Conservation (phyloP, 2,329 filamentous ascomycete genomes). For the Lecanicillium sp. region DNA sequence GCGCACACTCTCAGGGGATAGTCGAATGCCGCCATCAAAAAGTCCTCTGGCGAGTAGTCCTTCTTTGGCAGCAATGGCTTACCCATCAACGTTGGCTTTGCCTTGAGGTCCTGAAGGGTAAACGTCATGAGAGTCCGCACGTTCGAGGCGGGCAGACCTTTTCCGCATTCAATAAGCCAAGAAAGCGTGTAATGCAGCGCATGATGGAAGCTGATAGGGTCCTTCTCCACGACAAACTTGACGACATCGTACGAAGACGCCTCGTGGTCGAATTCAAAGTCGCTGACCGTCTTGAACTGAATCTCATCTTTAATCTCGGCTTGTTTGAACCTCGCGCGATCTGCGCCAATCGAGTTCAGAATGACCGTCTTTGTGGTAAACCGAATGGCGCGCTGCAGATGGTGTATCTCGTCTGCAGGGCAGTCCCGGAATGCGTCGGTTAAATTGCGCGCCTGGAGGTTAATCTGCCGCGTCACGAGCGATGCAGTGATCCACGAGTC, state of each 20-base stretch:
- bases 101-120: constrained; percentile 60
- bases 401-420: constrained; percentile 53
- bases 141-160: constrained; percentile 60
- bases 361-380: constrained; percentile 78
- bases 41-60: constrained; percentile 61
- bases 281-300: constrained; percentile 67
- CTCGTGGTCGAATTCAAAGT: constrained; percentile 71
- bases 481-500: constrained; percentile 98
- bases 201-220: constrained; percentile 95
- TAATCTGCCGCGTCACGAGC: constrained; percentile 89
- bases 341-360: constrained; percentile 80
- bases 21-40: constrained; percentile 82
- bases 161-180: constrained; percentile 88
- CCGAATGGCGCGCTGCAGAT: constrained; percentile 64
- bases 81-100: constrained; percentile 56
- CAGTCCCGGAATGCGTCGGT: constrained; percentile 75
- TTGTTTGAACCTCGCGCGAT: constrained; percentile 75
- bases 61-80: constrained; percentile 47
- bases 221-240: constrained; percentile 79
- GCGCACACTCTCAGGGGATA: constrained; percentile 88
- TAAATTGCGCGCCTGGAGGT: constrained; percentile 81
- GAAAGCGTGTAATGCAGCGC: constrained; percentile 93
- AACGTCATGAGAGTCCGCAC: constrained; percentile 65
- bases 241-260: constrained; percentile 60
- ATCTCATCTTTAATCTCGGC: constrained; percentile 84